A percentile compares a stretch with the other conserved stretches of the same genome.
These are phyloP conservation scores for Metrosideros polymorpha DNA, from an alignment of 441 rosid genomes.

Conservation along the genomic window DNA sequence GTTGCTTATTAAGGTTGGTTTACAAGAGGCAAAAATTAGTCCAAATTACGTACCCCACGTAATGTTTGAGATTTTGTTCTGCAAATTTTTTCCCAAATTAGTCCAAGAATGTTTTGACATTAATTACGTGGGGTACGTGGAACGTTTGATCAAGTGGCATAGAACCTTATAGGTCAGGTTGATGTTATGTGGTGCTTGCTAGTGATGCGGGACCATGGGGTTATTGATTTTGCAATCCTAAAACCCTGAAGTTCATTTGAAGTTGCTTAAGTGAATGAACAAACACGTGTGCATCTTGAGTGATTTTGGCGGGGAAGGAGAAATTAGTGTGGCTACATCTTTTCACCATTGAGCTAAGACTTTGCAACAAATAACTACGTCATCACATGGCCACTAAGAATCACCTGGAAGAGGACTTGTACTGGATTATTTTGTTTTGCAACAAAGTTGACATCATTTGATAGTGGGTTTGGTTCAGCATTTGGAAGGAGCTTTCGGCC, in stretches of 20 bases:
- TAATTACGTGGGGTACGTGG: background rate
- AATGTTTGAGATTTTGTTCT: background rate
- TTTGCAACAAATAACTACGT: background rate
- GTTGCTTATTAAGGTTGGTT: background rate
- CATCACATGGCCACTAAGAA: background rate
- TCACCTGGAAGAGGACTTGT: background rate
- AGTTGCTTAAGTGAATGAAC: background rate
- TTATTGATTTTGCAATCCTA: background rate
- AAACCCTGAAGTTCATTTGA: background rate
- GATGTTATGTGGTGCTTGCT: background rate
- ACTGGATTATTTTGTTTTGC: background rate
- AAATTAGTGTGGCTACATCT: background rate
- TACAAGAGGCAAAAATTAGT: background rate
- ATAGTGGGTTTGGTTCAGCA: too few relatives aligned
- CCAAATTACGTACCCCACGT: too few relatives aligned
- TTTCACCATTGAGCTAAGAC: background rate
- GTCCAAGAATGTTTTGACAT: background rate
- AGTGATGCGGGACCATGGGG: background rate
- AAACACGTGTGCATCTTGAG: background rate
- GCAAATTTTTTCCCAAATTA: background rate
- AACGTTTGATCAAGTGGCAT: background rate
- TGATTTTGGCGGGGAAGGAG: background rate
- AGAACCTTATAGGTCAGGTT: background rate
- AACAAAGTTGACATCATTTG: background rate
- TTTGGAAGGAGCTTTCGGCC: too few relatives aligned